phyloP scores from a whole-genome alignment of 2,329 filamentous ascomycete genomes.

The Exophiala alcalophila region DNA sequence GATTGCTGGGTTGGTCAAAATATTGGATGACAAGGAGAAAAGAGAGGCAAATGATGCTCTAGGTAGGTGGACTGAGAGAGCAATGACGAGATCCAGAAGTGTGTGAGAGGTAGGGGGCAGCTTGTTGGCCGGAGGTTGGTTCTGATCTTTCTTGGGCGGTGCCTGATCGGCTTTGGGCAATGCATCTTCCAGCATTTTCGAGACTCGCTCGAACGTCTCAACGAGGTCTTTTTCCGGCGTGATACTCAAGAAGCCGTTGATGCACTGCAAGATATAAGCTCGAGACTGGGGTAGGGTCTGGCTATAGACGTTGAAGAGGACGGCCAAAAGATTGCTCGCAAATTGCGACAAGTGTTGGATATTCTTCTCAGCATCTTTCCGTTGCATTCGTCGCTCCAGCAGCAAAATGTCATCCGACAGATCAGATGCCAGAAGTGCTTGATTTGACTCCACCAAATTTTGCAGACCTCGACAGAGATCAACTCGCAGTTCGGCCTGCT shows the following conservation, averaged over 20 bases:
- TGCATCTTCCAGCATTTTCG: conserved; percentile 73
- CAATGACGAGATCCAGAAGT: conserved; percentile 93
- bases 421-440: conserved; percentile 70
- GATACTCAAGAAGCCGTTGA: conserved; percentile 91
- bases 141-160: conserved; percentile 60
- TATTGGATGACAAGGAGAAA: conserved; percentile 80
- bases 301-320: conserved; percentile 98
- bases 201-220: conserved; percentile 84
- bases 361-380: conserved; percentile 72
- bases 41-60: conserved; percentile 78
- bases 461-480: conserved; percentile 86
- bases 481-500: conserved; percentile 80
- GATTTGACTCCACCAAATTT: conserved; percentile 86
- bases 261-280: conserved; percentile 86
- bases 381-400: conserved; percentile 74
- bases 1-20: conserved; percentile 69
- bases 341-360: conserved; percentile 75
- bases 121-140: conserved; percentile 59
- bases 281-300: conserved; percentile 91
- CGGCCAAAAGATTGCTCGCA: conserved; percentile 84
- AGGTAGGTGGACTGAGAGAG: conserved; percentile 90
- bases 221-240: conserved; percentile 74
- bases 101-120: conserved; percentile 94
- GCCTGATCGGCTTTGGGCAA: conserved; percentile 61
- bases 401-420: conserved; percentile 68